A percentile compares a stretch with the other conserved stretches of the same genome.
These are phyloP conservation scores for Echeveria elegans DNA, from an alignment of 164 flowering plant genomes.

Conservation along the genomic window DNA sequence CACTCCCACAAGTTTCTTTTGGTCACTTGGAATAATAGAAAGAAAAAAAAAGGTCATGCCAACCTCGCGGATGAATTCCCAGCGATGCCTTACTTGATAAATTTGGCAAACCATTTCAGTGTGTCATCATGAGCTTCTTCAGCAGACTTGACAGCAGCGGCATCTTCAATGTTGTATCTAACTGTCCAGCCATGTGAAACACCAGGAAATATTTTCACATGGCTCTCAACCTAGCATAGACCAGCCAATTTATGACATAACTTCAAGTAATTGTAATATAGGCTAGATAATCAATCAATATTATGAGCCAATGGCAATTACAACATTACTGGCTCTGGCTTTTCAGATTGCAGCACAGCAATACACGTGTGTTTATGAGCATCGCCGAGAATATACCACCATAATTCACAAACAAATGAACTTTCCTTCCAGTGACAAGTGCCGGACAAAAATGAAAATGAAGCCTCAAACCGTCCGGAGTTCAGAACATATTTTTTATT, in stretches of 20 bases:
- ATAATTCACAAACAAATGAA: too few species aligned
- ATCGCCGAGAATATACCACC: too few species aligned
- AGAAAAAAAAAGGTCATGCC: not conserved
- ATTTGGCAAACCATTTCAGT: conserved; percentile 29
- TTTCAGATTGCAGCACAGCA: not conserved
- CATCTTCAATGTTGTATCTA: conserved; percentile 30
- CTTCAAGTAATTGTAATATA: not conserved
- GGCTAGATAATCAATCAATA: not conserved
- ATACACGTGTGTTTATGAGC: not conserved
- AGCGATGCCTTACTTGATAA: not conserved
- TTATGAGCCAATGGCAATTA: not conserved
- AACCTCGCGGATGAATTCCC: not conserved
- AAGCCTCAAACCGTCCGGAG: too few species aligned
- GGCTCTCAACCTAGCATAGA: conserved; percentile 24
- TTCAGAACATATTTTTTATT: too few species aligned
- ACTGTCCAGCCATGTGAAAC: conserved; percentile 48
- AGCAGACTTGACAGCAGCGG: conserved; percentile 24
- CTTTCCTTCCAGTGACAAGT: too few species aligned
- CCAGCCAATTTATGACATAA: not conserved
- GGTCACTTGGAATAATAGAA: not conserved
- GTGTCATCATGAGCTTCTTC: conserved; percentile 39
- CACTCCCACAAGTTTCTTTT: too few species aligned
- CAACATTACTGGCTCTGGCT: not conserved
- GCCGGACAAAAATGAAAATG: too few species aligned
- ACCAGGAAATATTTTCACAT: conserved; percentile 38